phyloP scores from a whole-genome alignment of 345 rosid genomes.

The rapeseed (Brassica napus) region DNA sequence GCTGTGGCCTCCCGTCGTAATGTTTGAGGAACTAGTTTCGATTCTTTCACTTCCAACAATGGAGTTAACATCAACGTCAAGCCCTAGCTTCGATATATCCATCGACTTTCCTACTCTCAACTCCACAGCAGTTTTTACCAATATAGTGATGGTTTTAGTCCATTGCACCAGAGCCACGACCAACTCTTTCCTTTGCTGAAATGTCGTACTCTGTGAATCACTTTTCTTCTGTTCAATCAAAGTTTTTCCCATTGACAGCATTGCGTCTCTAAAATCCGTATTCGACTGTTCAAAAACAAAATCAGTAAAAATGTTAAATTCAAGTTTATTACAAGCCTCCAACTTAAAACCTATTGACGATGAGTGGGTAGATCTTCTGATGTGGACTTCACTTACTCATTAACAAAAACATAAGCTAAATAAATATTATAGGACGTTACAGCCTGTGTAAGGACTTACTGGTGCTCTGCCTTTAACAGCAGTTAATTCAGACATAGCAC shows the following conservation, averaged over 20 bases:
- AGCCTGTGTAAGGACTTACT: neutral
- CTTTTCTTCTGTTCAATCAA: constrained; percentile 27
- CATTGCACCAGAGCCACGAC: constrained; percentile 10
- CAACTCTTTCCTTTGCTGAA: constrained; percentile 13
- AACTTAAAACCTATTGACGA: neutral
- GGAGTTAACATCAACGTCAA: constrained; percentile 27
- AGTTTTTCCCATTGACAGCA: constrained; percentile 34
- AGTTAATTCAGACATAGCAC: neutral
- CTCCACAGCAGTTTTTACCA: constrained; percentile 2
- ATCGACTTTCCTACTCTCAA: constrained; percentile 5
- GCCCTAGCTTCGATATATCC: constrained; percentile 24
- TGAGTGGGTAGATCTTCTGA: neutral
- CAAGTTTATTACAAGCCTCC: neutral
- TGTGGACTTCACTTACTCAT: neutral
- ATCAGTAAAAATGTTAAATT: neutral
- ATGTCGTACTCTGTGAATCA: constrained; percentile 4
- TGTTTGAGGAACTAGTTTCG: neutral
- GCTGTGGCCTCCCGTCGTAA: neutral
- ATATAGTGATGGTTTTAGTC: constrained; percentile 1
- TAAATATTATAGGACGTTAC: neutral
- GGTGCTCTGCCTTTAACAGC: neutral
- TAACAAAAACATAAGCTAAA: neutral
- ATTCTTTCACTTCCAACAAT: neutral
- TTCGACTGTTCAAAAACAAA: neutral
- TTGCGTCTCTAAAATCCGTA: neutral